Evolutionary conservation across 2,329 filamentous ascomycete species (phyloP).

Genomic region (Verticillium isaacii): DNA sequence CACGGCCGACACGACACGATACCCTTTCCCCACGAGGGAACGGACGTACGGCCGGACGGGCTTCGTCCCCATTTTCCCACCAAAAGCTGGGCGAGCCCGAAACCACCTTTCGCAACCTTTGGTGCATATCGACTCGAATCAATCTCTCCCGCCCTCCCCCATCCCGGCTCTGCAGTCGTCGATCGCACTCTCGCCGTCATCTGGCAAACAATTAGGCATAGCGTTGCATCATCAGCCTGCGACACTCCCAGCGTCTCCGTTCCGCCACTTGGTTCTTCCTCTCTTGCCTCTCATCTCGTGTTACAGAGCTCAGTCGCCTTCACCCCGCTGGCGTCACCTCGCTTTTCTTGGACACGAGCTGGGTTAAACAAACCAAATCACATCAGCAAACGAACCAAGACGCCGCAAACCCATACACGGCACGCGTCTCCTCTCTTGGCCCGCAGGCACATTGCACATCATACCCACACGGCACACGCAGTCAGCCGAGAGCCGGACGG

Average conservation of each 20-base stretch:
- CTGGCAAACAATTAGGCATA: not conserved
- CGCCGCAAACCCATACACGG: not conserved
- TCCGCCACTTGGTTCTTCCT: not conserved
- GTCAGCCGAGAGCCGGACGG: not conserved
- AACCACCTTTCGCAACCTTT: not conserved
- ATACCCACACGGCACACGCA: not conserved
- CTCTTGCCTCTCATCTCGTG: not conserved
- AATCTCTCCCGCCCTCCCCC: not conserved
- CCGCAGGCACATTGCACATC: not conserved
- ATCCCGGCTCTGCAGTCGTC: not conserved
- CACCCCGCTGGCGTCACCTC: not conserved
- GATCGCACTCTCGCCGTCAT: not conserved
- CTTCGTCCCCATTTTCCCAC: not conserved
- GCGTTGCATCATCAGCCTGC: not conserved
- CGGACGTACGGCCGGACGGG: not conserved
- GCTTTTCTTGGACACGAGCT: not conserved
- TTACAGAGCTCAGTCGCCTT: not conserved
- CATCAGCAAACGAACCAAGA: not conserved
- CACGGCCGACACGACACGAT: not conserved
- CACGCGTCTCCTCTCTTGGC: not conserved
- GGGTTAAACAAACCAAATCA: not conserved
- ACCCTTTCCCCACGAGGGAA: not conserved
- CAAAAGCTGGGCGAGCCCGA: not conserved
- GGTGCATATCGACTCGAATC: not conserved
- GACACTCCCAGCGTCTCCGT: not conserved